Conservation (phyloP, 306 rosid species). For the Vigna radiata region DNA sequence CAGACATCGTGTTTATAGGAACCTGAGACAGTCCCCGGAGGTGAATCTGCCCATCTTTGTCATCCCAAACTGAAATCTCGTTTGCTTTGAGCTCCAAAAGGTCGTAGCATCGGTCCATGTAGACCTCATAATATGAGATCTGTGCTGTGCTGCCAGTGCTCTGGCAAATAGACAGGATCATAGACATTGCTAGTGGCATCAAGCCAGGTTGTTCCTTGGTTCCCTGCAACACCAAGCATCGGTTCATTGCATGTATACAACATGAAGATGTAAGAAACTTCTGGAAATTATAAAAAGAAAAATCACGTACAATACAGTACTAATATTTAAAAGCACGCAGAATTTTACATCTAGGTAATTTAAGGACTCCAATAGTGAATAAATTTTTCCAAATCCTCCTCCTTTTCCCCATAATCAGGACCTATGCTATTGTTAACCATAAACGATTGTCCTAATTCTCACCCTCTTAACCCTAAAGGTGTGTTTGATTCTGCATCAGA, state of each 20-base stretch:
- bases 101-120: slow-evolving; percentile 88
- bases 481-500: background rate
- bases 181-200: slow-evolving; percentile 78
- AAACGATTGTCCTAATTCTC: background rate
- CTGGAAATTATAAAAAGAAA: background rate
- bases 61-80: slow-evolving; percentile 82
- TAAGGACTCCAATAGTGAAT: background rate
- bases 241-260: slow-evolving; percentile 12
- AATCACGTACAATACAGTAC: too few species aligned
- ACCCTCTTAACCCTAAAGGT: slow-evolving; percentile 2
- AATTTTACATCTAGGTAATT: background rate
- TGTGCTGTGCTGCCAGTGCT: slow-evolving; percentile 63
- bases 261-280: slow-evolving; percentile 1
- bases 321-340: background rate
- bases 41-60: slow-evolving; percentile 87
- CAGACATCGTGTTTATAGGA: slow-evolving; percentile 65
- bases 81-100: slow-evolving; percentile 80
- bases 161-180: slow-evolving; percentile 64
- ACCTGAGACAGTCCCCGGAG: slow-evolving; percentile 78
- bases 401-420: background rate
- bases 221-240: slow-evolving; percentile 66
- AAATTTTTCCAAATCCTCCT: background rate
- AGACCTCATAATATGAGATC: slow-evolving; percentile 90
- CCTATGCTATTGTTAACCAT: slow-evolving; percentile 7
- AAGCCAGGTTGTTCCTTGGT: slow-evolving; percentile 79